Evolutionary conservation across 31 red algal species (phyloP), one percentile per base, ranked within the genome.

Genomic region (Porphyra umbilicalis): DNA sequence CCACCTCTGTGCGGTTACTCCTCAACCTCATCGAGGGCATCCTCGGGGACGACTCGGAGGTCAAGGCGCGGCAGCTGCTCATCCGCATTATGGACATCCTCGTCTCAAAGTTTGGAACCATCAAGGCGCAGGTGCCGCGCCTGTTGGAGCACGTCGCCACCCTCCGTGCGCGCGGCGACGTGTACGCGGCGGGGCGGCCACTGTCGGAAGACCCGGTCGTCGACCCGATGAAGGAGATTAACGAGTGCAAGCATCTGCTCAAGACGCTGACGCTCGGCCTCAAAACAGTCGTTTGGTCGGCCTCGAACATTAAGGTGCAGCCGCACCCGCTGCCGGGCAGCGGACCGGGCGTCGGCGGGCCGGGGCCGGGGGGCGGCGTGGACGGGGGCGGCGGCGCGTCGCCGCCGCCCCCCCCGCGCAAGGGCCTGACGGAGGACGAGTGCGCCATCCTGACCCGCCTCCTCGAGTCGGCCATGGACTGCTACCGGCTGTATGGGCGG

Each of bases 1-100:
- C 88, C 42, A 96, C 94, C 86, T 94, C 94, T n/a, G 92, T 97
- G 11, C 89, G 95, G 32, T 77, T 99, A 32, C 85, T 99, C 57
- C 87, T 95, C 16, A 99, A 97, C 84, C 83, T 99, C 11, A 94
- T 96, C 32, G 97, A 96, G 40, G 88, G 91, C n/a, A 94, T 99
- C 32, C 80, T 90, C 1, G 89, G 77, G 20, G 85, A 90, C 37
- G 42, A 46, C 13, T 76, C 75, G 13, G 77, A 81, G 35, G 79
- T 74, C 29, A 75, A 75, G 34, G 84, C 90, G 20, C 77, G 96
- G 13, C 89, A 88, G 83, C 84, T 99, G 46, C 91, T 97, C 31
- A 40, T 94, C n/a, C 94, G 94, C 16, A 96, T 99, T 35, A 83
- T 99, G 44, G 89, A 93, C 36, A 94, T 94, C 57, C 93, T 99